Percentiles rank a stretch among this genome's conserved stretches.
These are phyloP conservation scores for Malus sylvestris DNA, from an alignment of 306 rosid species.

Conservation along the genomic window DNA sequence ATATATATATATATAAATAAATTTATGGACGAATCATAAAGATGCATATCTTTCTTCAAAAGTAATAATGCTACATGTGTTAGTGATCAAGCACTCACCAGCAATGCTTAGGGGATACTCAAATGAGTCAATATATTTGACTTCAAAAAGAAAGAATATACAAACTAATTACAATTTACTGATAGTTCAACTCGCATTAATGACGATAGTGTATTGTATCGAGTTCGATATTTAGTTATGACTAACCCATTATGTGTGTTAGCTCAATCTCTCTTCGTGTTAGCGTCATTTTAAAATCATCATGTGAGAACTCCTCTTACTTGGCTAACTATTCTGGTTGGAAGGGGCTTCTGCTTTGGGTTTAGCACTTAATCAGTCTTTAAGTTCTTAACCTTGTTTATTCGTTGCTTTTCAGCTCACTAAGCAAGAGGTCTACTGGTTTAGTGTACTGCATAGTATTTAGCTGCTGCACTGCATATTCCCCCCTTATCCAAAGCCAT, in stretches of 20 bases:
- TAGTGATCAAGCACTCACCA: slow-evolving; percentile 49
- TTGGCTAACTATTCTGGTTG: slow-evolving; percentile 20
- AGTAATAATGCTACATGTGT: slow-evolving; percentile 63
- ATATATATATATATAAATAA: neutral
- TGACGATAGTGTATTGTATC: neutral
- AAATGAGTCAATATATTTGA: slow-evolving; percentile 39
- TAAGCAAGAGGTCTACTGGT: slow-evolving; percentile 15
- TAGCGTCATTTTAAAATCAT: neutral
- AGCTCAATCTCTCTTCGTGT: too few relatives aligned
- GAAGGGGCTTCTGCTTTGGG: slow-evolving; percentile 12
- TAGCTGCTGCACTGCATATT: slow-evolving; percentile 9
- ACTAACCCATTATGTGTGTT: too few relatives aligned
- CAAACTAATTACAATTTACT: neutral
- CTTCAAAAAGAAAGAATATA: slow-evolving; percentile 8
- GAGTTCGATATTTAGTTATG: too few relatives aligned
- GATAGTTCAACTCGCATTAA: neutral
- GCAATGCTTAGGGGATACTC: slow-evolving; percentile 71
- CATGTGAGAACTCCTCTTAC: slow-evolving; percentile 36
- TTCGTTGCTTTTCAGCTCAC: slow-evolving; percentile 26
- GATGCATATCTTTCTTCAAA: slow-evolving; percentile 56
- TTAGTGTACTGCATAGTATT: neutral
- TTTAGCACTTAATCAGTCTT: slow-evolving; percentile 7
- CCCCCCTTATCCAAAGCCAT: slow-evolving; percentile 24
- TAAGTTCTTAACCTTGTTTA: slow-evolving; percentile 1
- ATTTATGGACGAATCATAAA: slow-evolving; percentile 30